A percentile compares a stretch with the other conserved stretches of the same genome.
Conservation (phyloP, 805 yeast genomes). For the Barnettozyma botsteinii region DNA sequence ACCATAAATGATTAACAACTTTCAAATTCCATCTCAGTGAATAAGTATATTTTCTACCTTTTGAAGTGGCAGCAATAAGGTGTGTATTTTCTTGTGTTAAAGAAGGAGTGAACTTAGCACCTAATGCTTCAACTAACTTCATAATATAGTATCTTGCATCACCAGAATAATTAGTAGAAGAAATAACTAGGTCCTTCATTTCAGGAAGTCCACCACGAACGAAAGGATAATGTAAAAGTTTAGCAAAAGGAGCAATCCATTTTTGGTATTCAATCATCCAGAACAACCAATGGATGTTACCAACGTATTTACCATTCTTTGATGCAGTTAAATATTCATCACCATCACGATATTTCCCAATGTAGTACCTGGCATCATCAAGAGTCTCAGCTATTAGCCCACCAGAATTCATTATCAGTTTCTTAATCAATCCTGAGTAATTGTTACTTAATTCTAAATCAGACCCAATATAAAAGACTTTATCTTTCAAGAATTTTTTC, state of each 20-base stretch:
- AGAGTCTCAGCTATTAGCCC: constrained; percentile 38
- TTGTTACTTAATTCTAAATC: constrained; percentile 53
- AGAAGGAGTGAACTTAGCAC: constrained; percentile 69
- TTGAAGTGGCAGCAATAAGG: constrained; percentile 58
- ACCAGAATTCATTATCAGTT: constrained; percentile 46
- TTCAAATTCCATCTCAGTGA: constrained; percentile 63
- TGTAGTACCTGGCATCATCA: constrained; percentile 38
- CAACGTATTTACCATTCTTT: constrained; percentile 39
- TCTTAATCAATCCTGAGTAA: constrained; percentile 33
- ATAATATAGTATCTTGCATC: constrained; percentile 74
- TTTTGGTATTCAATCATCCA: constrained; percentile 50
- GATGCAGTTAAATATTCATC: constrained; percentile 45
- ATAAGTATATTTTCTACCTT: constrained; percentile 71
- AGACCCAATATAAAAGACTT: constrained; percentile 42
- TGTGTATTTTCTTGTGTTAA: constrained; percentile 63
- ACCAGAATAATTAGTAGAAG: constrained; percentile 80
- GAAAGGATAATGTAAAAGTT: constrained; percentile 67
- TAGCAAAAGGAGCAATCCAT: constrained; percentile 50
- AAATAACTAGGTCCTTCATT: constrained; percentile 48
- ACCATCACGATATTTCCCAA: constrained; percentile 62
- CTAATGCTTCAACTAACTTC: constrained; percentile 55
- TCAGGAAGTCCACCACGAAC: constrained; percentile 43
- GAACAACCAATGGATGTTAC: constrained; percentile 73
- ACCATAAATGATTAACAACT: constrained; percentile 79
- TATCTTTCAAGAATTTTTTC: constrained; percentile 34